Evolutionary conservation across 768 basidiomycete genomes (phyloP).

Genomic region (Pisolithus microcarpus): DNA sequence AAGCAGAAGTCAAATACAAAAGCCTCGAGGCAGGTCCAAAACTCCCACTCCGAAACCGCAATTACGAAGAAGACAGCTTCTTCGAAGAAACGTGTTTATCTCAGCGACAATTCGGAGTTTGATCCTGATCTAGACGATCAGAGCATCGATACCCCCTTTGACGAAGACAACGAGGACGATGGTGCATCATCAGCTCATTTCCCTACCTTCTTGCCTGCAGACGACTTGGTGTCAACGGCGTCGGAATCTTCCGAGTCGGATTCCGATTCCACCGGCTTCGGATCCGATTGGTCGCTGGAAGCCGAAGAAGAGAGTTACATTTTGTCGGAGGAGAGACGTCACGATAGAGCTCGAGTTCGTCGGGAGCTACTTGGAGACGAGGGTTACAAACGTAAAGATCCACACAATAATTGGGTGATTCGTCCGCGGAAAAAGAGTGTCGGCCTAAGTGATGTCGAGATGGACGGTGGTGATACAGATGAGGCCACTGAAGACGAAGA

Average conservation of each 20-base stretch:
- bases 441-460: slow-evolving; percentile 53
- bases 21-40: slow-evolving; percentile 30
- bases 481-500: slow-evolving; percentile 56
- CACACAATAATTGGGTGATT: slow-evolving; percentile 59
- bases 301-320: slow-evolving; percentile 60
- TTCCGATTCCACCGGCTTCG: slow-evolving; percentile 31
- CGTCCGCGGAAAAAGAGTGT: slow-evolving; percentile 64
- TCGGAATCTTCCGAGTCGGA: slow-evolving; percentile 40
- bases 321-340: slow-evolving; percentile 39
- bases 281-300: slow-evolving; percentile 50
- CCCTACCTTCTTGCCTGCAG: slow-evolving; percentile 66
- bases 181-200: slow-evolving; percentile 36
- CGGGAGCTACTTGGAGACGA: slow-evolving; percentile 56
- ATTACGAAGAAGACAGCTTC: slow-evolving; percentile 20
- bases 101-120: slow-evolving; percentile 16
- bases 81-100: slow-evolving; percentile 10
- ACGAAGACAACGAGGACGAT: slow-evolving; percentile 25
- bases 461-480: slow-evolving; percentile 54
- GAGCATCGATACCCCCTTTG: slow-evolving; percentile 28
- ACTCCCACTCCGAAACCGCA: slow-evolving; percentile 34
- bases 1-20: slow-evolving; percentile 23
- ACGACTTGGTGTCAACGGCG: slow-evolving; percentile 43
- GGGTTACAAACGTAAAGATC: slow-evolving; percentile 32
- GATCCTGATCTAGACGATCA: slow-evolving; percentile 30
- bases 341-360: slow-evolving; percentile 45